Conservation (phyloP, 108 stramenopile genomes). For the Cyclotella choctawhatcheeana region DNA sequence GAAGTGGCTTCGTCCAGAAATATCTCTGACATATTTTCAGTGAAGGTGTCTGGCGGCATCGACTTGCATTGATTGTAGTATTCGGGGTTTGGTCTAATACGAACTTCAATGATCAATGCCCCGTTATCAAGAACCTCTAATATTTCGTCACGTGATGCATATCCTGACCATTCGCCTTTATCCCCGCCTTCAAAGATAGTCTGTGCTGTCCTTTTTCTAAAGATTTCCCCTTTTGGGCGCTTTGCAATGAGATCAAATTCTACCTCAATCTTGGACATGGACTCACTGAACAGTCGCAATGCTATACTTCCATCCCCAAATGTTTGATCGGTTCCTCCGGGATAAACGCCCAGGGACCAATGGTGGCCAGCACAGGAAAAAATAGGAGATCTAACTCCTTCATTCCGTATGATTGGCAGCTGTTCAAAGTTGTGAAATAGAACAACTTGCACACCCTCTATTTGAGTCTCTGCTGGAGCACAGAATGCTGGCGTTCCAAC, state of each 20-base stretch:
- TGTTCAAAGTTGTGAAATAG: constrained; percentile 1
- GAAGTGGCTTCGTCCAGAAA: background rate
- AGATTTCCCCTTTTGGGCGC: background rate
- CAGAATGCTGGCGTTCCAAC: too few species aligned
- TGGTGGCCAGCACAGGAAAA: background rate
- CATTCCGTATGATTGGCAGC: background rate
- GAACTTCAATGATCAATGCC: background rate
- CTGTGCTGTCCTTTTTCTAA: background rate
- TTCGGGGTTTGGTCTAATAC: background rate
- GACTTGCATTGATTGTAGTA: background rate
- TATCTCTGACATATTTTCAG: background rate
- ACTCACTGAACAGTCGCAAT: background rate
- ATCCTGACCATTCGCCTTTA: background rate
- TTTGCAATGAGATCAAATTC: background rate
- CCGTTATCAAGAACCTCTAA: background rate
- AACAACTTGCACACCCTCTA: too few species aligned
- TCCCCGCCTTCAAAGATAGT: background rate
- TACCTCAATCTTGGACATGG: background rate
- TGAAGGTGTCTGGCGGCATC: background rate
- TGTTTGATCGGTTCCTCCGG: background rate
- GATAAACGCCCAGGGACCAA: background rate
- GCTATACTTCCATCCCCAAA: background rate
- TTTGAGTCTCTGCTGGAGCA: too few species aligned
- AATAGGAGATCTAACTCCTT: background rate
- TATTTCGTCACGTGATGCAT: background rate